phyloP scores from a whole-genome alignment of 352 stramenopile species.

The Blastocystis sp. region DNA sequence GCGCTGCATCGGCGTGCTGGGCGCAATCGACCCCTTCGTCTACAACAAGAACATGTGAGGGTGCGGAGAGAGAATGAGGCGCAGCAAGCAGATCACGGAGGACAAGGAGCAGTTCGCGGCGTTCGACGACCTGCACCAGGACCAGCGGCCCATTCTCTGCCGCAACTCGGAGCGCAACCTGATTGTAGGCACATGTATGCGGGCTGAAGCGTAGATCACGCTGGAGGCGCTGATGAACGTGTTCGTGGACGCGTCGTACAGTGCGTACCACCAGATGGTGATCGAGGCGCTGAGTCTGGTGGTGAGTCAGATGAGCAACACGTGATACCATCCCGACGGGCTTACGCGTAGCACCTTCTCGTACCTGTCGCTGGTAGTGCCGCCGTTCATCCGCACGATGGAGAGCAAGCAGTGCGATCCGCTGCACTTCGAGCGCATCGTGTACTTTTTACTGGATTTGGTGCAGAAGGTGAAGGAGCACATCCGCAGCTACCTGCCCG shows the following conservation, averaged over 20 bases:
- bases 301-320: constrained; percentile 75
- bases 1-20: constrained; percentile 68
- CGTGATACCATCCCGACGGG: constrained; percentile 76
- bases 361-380: constrained; percentile 93
- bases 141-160: constrained; percentile 35
- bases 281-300: constrained; percentile 98
- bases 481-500: constrained; percentile 89
- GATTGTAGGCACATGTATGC: constrained; percentile 76
- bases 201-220: constrained; percentile 92
- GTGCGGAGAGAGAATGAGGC: neutral
- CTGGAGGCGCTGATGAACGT: constrained; percentile 92
- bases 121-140: constrained; percentile 52
- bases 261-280: constrained; percentile 90
- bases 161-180: constrained; percentile 58
- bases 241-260: constrained; percentile 88
- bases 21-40: constrained; percentile 71
- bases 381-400: constrained; percentile 90
- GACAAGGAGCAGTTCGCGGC: constrained; percentile 75
- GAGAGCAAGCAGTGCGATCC: constrained; percentile 79
- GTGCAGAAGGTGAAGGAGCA: constrained; percentile 90
- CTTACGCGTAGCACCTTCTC: constrained; percentile 88
- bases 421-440: constrained; percentile 86
- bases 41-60: constrained; percentile 66
- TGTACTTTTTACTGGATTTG: constrained; percentile 90
- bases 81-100: constrained; percentile 25